These are phyloP conservation scores for Phaeomoniella chlamydospora DNA, from an alignment of 2,329 filamentous ascomycete species.

Conservation along the genomic window DNA sequence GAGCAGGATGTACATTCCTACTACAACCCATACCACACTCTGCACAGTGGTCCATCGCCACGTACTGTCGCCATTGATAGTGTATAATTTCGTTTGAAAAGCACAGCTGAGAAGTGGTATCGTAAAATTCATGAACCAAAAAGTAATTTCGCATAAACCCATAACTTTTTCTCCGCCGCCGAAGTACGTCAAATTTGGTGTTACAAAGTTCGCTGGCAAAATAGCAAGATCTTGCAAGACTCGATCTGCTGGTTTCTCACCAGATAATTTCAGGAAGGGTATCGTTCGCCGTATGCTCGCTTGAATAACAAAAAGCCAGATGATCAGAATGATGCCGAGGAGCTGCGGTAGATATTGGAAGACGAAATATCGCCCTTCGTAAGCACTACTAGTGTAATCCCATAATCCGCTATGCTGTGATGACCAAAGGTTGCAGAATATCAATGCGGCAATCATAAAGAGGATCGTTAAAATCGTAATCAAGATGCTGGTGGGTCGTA, in stretches of 20 bases:
- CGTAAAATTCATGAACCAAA: constrained; percentile 68
- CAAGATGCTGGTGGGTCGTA: constrained; percentile 52
- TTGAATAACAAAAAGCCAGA: constrained; percentile 66
- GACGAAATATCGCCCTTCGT: constrained; percentile 65
- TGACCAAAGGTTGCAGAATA: constrained; percentile 60
- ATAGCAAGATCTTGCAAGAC: constrained; percentile 50
- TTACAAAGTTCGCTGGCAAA: constrained; percentile 48
- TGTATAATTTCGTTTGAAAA: constrained; percentile 54
- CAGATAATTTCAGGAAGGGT: constrained; percentile 66
- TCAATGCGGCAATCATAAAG: constrained; percentile 56
- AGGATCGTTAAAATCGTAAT: constrained; percentile 47
- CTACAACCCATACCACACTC: constrained; percentile 62
- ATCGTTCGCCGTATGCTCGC: constrained; percentile 59
- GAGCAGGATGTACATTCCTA: constrained; percentile 58
- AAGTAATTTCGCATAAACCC: constrained; percentile 49
- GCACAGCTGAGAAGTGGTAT: constrained; percentile 68
- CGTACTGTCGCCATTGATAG: constrained; percentile 37
- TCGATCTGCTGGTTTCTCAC: constrained; percentile 42
- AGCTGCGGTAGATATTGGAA: constrained; percentile 77
- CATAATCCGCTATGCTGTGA: constrained; percentile 48
- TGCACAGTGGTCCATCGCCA: constrained; percentile 76
- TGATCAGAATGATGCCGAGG: constrained; percentile 52
- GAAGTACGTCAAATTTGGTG: constrained; percentile 56
- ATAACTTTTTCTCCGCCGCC: constrained; percentile 53
- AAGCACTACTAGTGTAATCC: constrained; percentile 51